Evolutionary conservation across 139 green algal species (phyloP), one percentile per base, ranked within the genome.

Genomic region (Volvox reticuliferus): DNA sequence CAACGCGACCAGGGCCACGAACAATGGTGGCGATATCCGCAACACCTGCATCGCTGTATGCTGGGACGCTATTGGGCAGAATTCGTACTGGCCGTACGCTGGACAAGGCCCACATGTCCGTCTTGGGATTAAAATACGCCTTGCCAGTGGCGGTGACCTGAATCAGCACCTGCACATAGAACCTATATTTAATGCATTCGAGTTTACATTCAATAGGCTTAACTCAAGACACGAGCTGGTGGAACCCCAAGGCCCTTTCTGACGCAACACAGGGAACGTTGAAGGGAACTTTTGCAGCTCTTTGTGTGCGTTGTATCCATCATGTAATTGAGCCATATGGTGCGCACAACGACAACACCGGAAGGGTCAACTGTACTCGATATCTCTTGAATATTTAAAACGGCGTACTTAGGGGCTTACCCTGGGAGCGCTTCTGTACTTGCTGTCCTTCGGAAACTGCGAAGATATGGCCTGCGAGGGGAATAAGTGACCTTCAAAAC

Each of bases 71-170:
- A 26, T 81, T n/a, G 9, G 62, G 61, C 63, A 88, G 20, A 17
- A 88, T 50, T 12, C 82, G 65, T 5, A 33, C 44, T 1, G 82
- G 63, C 9, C 82, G 82, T 63, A 88, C 35, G 28, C 35, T 63
- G 1, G 65, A 26, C n/a, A 89, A 6, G 2, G 68, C 68, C 84
- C 84, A 89, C 26, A 50, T 55, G 84, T 17, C 28, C 32, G 36
- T 82, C 14, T 81, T 19, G 12, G 84, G 33, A 9, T 89, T n/a
- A n/a, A 67, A 82, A 28, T 89, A 89, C 69, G 69, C 22, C 44
- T 81, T 81, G 37, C 84, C 84, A 21, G 6, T 50, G 2, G 84
- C 84, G 37, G 77, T 75, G 1, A 89, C 16, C 28, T 89, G 36
- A 6, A 89, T 82, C 1, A 89, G 68, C 36, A 82, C 69, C 84